phyloP scores from a whole-genome alignment of 331 rosid genomes.

The Malus hybrid region DNA sequence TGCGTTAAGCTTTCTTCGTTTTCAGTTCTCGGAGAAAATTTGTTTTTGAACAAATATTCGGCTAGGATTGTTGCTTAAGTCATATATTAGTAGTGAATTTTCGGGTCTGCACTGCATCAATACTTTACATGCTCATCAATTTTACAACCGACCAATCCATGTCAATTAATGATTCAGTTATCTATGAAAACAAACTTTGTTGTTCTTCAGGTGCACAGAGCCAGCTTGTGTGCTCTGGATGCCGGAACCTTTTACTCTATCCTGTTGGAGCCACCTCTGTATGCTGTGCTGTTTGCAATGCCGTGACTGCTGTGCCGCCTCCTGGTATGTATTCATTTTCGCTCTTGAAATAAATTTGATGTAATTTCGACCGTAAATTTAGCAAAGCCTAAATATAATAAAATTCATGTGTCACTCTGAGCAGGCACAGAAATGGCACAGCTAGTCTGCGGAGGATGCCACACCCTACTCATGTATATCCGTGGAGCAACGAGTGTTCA shows the following conservation, averaged over 20 bases:
- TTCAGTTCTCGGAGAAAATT: no score
- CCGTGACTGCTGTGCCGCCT: conserved; percentile 86
- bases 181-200: no score
- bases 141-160: no score
- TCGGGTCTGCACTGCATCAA: not conserved
- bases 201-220: conserved; percentile 56
- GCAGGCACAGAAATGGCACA: conserved; percentile 88
- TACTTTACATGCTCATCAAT: no score
- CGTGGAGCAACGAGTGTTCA: conserved; percentile 89
- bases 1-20: no score
- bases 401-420: not conserved
- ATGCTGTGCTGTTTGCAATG: conserved; percentile 92
- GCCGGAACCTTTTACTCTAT: conserved; percentile 68
- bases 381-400: not conserved
- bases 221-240: conserved; percentile 92
- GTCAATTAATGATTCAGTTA: not conserved
- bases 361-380: not conserved
- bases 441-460: conserved; percentile 88
- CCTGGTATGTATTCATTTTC: conserved; percentile 47
- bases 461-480: conserved; percentile 85
- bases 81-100: no score
- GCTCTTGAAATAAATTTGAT: not conserved
- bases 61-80: no score
- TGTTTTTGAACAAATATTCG: no score
- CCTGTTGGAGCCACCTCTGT: conserved; percentile 85